Evolutionary conservation across 768 basidiomycete genomes (phyloP).

Genomic region (Cystobasidium ongulense): DNA sequence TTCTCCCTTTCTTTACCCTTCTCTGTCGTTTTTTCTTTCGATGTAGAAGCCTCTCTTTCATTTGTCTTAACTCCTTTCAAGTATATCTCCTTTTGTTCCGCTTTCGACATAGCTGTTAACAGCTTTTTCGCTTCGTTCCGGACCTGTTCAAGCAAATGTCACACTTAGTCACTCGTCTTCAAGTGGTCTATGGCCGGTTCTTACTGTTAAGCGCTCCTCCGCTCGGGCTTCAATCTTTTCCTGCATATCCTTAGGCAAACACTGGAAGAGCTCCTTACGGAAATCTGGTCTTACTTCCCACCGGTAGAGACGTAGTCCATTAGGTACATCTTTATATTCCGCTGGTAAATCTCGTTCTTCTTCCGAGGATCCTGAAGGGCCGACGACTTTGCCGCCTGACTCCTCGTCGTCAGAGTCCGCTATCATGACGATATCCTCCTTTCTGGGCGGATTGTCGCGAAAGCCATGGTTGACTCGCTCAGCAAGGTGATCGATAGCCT

Average conservation of each 20-base stretch:
- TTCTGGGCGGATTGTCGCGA: slow-evolving; percentile 44
- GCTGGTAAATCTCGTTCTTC: slow-evolving; percentile 20
- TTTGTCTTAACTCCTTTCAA: background rate
- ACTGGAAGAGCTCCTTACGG: background rate
- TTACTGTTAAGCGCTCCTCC: slow-evolving; percentile 60
- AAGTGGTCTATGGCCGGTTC: slow-evolving; percentile 35
- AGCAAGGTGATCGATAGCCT: slow-evolving; percentile 58
- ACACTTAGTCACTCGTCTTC: slow-evolving; percentile 53
- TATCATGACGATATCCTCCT: background rate
- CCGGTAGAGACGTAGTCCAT: slow-evolving; percentile 63
- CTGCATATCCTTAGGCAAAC: slow-evolving; percentile 57
- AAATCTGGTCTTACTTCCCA: slow-evolving; percentile 63
- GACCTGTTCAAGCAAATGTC: background rate
- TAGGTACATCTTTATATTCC: background rate
- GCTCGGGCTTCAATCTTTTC: slow-evolving; percentile 59
- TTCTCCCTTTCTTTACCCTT: slow-evolving; percentile 8
- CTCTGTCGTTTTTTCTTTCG: background rate
- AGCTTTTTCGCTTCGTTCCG: slow-evolving; percentile 48
- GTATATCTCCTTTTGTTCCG: slow-evolving; percentile 53
- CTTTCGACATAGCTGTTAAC: slow-evolving; percentile 56
- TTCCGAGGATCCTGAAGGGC: background rate
- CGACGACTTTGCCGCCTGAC: background rate
- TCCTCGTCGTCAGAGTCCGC: slow-evolving; percentile 27
- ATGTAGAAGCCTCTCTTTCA: background rate
- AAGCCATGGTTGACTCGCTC: slow-evolving; percentile 73